phyloP scores from a whole-genome alignment of 345 rosid species.

The Gossypium turneri region DNA sequence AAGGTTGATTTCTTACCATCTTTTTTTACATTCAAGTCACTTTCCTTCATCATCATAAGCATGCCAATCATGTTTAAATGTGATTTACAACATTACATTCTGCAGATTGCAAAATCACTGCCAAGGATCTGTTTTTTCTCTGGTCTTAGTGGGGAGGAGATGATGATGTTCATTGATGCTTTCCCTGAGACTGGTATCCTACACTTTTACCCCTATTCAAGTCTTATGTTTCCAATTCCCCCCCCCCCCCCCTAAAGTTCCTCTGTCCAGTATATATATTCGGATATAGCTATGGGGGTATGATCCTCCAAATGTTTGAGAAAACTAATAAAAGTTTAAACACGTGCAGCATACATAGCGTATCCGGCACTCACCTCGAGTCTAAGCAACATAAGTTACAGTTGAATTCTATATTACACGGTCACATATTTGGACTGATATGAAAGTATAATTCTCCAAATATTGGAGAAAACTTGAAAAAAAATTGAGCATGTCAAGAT shows the following conservation, averaged over 20 bases:
- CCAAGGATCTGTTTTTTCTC: constrained; percentile 84
- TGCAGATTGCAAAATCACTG: constrained; percentile 56
- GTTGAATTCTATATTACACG: not conserved
- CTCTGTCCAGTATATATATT: not conserved
- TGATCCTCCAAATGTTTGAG: not conserved
- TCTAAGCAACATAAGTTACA: not conserved
- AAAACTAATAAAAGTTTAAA: not conserved
- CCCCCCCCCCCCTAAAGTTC: not conserved
- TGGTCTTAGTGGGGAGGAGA: constrained; percentile 89
- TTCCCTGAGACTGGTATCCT: constrained; percentile 68
- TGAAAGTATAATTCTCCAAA: too few species aligned
- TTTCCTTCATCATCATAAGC: not conserved
- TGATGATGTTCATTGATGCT: constrained; percentile 91
- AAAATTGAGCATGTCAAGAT: too few species aligned
- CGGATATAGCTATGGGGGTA: not conserved
- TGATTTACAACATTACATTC: not conserved
- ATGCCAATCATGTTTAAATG: not conserved
- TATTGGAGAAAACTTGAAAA: too few species aligned
- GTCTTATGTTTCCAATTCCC: not conserved
- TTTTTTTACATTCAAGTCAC: not conserved
- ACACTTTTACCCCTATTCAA: not conserved
- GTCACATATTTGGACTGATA: not conserved
- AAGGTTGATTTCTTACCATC: constrained; percentile 34
- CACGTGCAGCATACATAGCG: not conserved
- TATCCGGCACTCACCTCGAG: not conserved